Conservation (phyloP, 1,284 basidiomycete genomes). For the Microbotryum lychnidis-dioicae region DNA sequence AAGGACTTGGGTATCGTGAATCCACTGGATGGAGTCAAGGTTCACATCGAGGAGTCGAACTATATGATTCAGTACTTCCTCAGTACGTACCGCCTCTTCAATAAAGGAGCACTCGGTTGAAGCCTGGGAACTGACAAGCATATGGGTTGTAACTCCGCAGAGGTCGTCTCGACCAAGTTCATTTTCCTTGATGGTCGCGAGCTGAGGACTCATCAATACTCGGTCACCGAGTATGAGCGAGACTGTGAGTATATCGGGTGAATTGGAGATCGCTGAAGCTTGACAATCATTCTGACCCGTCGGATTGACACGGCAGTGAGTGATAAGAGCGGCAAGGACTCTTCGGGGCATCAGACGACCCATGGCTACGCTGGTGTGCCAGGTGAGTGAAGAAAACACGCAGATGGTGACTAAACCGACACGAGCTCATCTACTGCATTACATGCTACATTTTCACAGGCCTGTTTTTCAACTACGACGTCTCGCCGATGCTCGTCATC, state of each 20-base stretch:
- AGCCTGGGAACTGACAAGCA: not conserved
- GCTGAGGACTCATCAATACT: constrained; percentile 55
- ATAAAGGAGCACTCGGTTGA: constrained; percentile 6
- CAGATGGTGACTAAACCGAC: not conserved
- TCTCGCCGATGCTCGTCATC: constrained; percentile 89
- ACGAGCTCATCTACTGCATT: constrained; percentile 31
- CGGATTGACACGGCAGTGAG: constrained; percentile 15
- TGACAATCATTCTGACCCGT: not conserved
- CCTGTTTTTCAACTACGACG: constrained; percentile 4
- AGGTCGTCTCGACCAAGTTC: constrained; percentile 85
- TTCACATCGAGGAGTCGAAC: constrained; percentile 53
- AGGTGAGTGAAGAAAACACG: constrained; percentile 31
- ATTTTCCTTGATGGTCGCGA: constrained; percentile 63
- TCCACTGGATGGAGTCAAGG: constrained; percentile 66
- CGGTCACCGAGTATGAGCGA: constrained; percentile 89
- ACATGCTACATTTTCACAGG: constrained; percentile 63
- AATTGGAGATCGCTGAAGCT: not conserved
- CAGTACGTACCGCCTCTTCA: constrained; percentile 31
- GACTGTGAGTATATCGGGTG: constrained; percentile 50
- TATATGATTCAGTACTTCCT: constrained; percentile 20
- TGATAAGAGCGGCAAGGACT: constrained; percentile 29
- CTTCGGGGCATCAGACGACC: constrained; percentile 49
- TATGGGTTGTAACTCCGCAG: not conserved
- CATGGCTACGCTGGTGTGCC: constrained; percentile 65
- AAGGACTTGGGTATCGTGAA: constrained; percentile 67